Conservation (phyloP, 805 yeast genomes). For the Phaffomyces antillensis region DNA sequence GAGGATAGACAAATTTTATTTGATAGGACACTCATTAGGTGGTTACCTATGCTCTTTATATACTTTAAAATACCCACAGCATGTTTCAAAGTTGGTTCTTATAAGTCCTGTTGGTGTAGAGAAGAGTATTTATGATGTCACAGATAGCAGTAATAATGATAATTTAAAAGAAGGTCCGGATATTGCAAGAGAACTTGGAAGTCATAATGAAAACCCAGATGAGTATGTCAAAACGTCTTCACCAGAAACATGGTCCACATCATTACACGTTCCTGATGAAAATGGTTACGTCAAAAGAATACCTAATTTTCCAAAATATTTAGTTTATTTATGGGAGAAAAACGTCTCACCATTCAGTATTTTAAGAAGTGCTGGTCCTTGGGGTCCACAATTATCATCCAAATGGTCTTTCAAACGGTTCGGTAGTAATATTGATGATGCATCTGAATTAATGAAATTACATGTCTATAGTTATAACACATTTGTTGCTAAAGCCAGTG, state of each 20-base stretch:
- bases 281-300: conserved; percentile 28
- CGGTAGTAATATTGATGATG: conserved; percentile 22
- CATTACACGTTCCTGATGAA: conserved; percentile 23
- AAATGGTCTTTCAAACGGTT: conserved; percentile 50
- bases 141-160: neutral
- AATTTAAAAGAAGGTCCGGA: conserved; percentile 23
- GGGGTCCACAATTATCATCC: conserved; percentile 43
- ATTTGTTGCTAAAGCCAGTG: conserved; percentile 51
- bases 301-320: conserved; percentile 28
- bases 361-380: conserved; percentile 44
- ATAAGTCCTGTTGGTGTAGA: conserved; percentile 74
- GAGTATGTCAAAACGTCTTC: conserved; percentile 5
- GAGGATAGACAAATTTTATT: conserved; percentile 43
- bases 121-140: conserved; percentile 33
- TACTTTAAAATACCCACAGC: conserved; percentile 46
- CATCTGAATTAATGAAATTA: conserved; percentile 29
- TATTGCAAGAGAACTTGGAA: conserved; percentile 26
- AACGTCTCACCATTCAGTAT: conserved; percentile 50
- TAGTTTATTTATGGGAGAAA: conserved; percentile 43
- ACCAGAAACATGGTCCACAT: conserved; percentile 2
- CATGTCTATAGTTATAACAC: conserved; percentile 48
- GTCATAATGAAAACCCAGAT: conserved; percentile 13
- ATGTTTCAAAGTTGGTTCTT: conserved; percentile 44
- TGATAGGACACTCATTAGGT: conserved; percentile 68
- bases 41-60: conserved; percentile 60